Conservation (phyloP, 2,329 filamentous ascomycete species). For the Diaporthe australafricana region DNA sequence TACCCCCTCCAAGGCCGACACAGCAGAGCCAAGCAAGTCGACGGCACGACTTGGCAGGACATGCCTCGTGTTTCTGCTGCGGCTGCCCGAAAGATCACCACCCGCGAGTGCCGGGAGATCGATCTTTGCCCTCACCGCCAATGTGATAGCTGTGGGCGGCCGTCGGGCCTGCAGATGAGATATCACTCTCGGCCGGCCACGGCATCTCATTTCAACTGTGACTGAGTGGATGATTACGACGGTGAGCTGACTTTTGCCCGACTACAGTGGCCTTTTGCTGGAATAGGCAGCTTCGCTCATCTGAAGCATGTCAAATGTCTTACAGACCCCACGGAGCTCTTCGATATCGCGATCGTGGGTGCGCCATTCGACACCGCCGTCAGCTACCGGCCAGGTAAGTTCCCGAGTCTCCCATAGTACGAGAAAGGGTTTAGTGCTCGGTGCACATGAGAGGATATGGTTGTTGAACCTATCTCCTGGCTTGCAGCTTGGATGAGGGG, state of each 20-base stretch:
- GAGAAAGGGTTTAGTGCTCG: neutral
- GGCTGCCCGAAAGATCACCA: constrained; percentile 9
- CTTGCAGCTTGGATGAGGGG: neutral
- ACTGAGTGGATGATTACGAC: neutral
- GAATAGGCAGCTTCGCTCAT: constrained; percentile 81
- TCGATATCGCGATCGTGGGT: constrained; percentile 79
- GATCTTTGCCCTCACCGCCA: constrained; percentile 30
- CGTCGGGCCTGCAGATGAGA: constrained; percentile 25
- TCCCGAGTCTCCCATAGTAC: neutral
- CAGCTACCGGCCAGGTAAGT: constrained; percentile 73
- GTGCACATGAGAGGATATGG: neutral
- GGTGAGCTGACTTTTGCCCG: constrained; percentile 16
- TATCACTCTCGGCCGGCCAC: constrained; percentile 14
- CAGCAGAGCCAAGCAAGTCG: neutral
- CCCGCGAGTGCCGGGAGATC: constrained; percentile 16
- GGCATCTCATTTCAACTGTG: neutral
- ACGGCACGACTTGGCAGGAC: constrained; percentile 8
- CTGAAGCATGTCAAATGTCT: constrained; percentile 77
- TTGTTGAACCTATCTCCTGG: too few species aligned
- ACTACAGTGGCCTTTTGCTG: constrained; percentile 72
- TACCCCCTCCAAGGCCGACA: neutral
- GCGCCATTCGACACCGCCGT: constrained; percentile 81
- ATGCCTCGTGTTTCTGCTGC: constrained; percentile 17
- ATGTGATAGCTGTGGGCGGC: constrained; percentile 28
- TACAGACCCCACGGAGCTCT: constrained; percentile 70